Evolutionary conservation across 345 rosid genomes (phyloP), one percentile per base, ranked within the genome.

Genomic region (Fremontodendron californicum): DNA sequence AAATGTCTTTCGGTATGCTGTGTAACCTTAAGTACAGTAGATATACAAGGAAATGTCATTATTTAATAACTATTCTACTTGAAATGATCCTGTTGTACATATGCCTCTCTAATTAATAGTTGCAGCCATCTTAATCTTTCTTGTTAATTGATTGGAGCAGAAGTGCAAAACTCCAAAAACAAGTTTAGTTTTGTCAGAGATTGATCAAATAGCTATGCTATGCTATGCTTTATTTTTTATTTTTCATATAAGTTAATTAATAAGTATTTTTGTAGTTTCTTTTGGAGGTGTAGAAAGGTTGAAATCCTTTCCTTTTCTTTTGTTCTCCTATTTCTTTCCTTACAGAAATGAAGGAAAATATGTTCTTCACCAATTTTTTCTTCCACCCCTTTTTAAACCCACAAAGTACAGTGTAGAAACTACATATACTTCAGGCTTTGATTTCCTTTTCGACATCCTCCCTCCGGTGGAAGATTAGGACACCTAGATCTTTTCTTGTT

Each of bases 51-150:
- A 68, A 72, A 69, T 68, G 84, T 64, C 80, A 78, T 78, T 67
- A 52, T 48, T 68, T 70, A 66, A 78, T 29, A 35, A 51, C 79
- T 71, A 60, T 73, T 76, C 11, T 42, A n/a, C 73, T 45, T 52
- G 40, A 19, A 39, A 54, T 51, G 81, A 46, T 71, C 46, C 64
- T 71, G 61, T 54, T 84, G 87, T 83, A 84, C 82, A 81, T 84
- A 87, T 70, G 25, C 76, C 55, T 71, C 29, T 15, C 31, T 40
- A 21, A 21, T 40, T 40, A 21, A 21, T 40, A 21, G 10, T 6
- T 46, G 73, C 73, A 69, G 16, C 57, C 48, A 10, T 42, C 52
- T 6, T 12, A 29, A 5, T 33, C 40, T 29, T 27, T 12, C 31
- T 3, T 0, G 13, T 55, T 2, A 55, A 21, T 54, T 12, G 18